Base-by-base conservation (phyloP, 176 grass and related monocot genomes). In the Oryza longistaminata region DNA sequence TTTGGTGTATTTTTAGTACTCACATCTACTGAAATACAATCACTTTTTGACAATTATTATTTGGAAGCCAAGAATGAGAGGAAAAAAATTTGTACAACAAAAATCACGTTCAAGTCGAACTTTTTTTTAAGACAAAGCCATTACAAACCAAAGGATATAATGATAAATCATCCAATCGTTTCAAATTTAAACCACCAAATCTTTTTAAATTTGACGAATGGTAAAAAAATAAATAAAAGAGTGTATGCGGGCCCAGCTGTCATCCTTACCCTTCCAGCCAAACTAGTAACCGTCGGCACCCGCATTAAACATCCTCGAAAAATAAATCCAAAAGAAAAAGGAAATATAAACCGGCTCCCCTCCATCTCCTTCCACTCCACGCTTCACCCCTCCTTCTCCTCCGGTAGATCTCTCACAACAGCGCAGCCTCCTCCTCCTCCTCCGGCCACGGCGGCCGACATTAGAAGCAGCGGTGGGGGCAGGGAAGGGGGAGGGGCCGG, bases 391-490 rank as follows among this genome's bases (percentile, higher is more conserved):
- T 60, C 43, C 33, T 22, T 29, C 13, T n/a, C 13, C 13, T 77
- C 45, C 11, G 60, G 68, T 79, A 87, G 89, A 90, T 90, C 89
- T 90, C 84, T 83, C n/a, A 29, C 15, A 8, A 40, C 70, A 33
- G 79, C 5, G 50, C 76, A 33, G 79, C 67, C 68, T 16, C 64
- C 60, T 31, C 67, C 68, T 16, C 64, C 60, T 31, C 29, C 29
- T 82, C 71, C 69, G 73, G 78, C 71, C 81, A 79, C 84, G 65
- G 81, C 48, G 62, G 81, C 69, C 70, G 69, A 80, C 89, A 79
- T 78, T 83, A 29, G 35, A 43, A 87, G 42, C 67, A 53, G 70
- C 64, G 64, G 81, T 65, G 83, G 52, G 6, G 1, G 33, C n/a
- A n/a, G 4, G 35, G 53, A 19, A 70, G 5, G 13, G 6, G 21